phyloP scores from a whole-genome alignment of 2,329 filamentous ascomycete genomes.

The Macrophomina tecta region DNA sequence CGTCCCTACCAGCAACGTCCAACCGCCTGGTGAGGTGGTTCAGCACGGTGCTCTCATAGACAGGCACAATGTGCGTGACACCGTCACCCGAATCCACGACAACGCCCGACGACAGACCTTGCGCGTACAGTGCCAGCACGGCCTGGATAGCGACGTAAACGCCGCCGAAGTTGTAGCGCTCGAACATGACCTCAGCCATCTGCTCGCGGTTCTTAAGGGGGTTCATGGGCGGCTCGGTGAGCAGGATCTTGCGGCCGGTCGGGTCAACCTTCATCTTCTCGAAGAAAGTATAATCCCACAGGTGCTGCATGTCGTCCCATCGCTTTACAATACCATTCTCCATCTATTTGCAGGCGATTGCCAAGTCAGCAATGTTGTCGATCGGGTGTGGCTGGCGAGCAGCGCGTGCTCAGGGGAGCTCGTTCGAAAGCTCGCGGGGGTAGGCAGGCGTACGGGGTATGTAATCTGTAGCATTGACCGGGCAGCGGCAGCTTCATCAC shows the following conservation, averaged over 20 bases:
- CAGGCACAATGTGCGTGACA: conserved; percentile 97
- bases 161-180: conserved; percentile 92
- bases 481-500: conserved; percentile 94
- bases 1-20: conserved; percentile 94
- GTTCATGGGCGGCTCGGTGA: conserved; percentile 98
- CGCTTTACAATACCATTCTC: conserved; percentile 99
- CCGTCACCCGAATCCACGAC: conserved; percentile 98
- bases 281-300: conserved; percentile 98
- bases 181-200: conserved; percentile 99
- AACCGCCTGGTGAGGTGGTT: conserved; percentile 94
- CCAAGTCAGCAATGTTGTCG: conserved; percentile 23
- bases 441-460: conserved; percentile 71
- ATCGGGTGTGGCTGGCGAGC: conserved; percentile 7
- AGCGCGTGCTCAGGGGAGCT: conserved; percentile 21
- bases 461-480: conserved; percentile 98
- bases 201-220: conserved; percentile 94
- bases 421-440: conserved; percentile 28
- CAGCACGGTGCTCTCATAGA: conserved; percentile 96
- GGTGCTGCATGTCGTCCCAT: conserved; percentile 99
- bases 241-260: conserved; percentile 90
- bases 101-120: conserved; percentile 84
- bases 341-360: conserved; percentile 65
- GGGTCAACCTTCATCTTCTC: conserved; percentile 97
- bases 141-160: conserved; percentile 99
- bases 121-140: conserved; percentile 92